phyloP scores from a whole-genome alignment of 768 basidiomycete species.

The Ramaria sp. region DNA sequence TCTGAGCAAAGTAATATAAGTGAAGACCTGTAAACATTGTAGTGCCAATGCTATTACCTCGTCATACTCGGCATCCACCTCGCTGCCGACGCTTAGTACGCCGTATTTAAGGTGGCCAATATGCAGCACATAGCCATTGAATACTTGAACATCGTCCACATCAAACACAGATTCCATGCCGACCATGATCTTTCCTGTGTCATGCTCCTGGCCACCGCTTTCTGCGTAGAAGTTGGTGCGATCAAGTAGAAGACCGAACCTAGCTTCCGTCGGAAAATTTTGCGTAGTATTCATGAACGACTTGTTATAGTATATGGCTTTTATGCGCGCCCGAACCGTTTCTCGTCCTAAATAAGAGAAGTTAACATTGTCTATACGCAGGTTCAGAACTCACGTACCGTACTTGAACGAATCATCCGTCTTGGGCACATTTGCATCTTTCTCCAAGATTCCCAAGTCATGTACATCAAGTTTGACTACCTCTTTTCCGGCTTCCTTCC shows the following conservation, averaged over 20 bases:
- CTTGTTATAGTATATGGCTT: slow-evolving; percentile 78
- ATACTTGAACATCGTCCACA: slow-evolving; percentile 87
- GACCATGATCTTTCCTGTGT: slow-evolving; percentile 90
- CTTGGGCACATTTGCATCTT: slow-evolving; percentile 66
- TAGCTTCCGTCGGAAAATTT: slow-evolving; percentile 47
- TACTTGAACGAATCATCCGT: slow-evolving; percentile 92
- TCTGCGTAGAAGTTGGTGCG: slow-evolving; percentile 96
- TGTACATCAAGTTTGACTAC: slow-evolving; percentile 90
- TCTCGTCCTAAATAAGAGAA: slow-evolving; percentile 44
- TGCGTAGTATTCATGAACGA: slow-evolving; percentile 60
- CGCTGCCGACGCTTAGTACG: slow-evolving; percentile 60
- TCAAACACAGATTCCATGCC: slow-evolving; percentile 89
- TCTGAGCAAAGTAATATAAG: slow-evolving; percentile 27
- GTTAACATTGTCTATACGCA: neutral
- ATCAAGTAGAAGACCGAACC: slow-evolving; percentile 84
- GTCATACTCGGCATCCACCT: slow-evolving; percentile 85
- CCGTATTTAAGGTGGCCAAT: slow-evolving; percentile 89
- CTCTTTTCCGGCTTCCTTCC: slow-evolving; percentile 58
- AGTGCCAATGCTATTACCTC: slow-evolving; percentile 48
- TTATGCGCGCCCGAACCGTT: slow-evolving; percentile 63
- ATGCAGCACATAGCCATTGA: slow-evolving; percentile 93
- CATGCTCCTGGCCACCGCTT: slow-evolving; percentile 93
- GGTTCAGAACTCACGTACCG: slow-evolving; percentile 37
- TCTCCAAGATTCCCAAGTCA: slow-evolving; percentile 80
- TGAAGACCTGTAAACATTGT: neutral